Evolutionary conservation across 192 early-diverging fungal species (phyloP).

Genomic region (Phlyctochytrium bullatum): DNA sequence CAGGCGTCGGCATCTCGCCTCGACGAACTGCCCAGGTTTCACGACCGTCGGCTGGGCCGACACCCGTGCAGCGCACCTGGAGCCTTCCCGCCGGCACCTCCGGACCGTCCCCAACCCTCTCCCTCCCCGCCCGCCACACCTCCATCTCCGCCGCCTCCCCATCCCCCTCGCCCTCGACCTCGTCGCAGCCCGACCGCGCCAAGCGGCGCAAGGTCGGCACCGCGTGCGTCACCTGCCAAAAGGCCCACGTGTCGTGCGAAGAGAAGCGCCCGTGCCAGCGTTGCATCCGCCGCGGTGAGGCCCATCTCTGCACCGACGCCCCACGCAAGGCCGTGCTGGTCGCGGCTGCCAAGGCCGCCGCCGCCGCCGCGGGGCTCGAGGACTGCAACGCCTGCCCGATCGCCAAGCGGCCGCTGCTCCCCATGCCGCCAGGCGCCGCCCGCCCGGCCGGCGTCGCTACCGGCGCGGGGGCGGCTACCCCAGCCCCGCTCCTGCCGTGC

Average conservation of each 20-base stretch:
- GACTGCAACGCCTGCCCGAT: neutral
- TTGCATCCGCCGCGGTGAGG: conserved; percentile 15
- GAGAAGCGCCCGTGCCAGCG: conserved; percentile 18
- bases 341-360: neutral
- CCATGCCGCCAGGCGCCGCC: neutral
- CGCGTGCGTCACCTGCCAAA: conserved; percentile 19
- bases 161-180: no score
- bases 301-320: conserved; percentile 15
- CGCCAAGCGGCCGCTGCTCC: neutral
- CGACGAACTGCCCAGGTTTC: no score
- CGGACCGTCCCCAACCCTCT: no score
- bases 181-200: neutral
- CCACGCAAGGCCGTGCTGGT: conserved; percentile 5
- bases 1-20: no score
- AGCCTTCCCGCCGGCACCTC: no score
- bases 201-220: neutral
- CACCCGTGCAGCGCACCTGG: no score
- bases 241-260: conserved; percentile 27
- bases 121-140: no score
- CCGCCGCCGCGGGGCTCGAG: neutral
- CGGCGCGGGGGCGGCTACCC: no score
- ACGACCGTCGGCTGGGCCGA: no score
- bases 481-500: neutral
- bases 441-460: no score
- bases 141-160: no score